Evolutionary conservation across 75 land plant genomes (phyloP), one percentile per base, ranked within the genome.

Genomic region (Isoetes taiwanensis): DNA sequence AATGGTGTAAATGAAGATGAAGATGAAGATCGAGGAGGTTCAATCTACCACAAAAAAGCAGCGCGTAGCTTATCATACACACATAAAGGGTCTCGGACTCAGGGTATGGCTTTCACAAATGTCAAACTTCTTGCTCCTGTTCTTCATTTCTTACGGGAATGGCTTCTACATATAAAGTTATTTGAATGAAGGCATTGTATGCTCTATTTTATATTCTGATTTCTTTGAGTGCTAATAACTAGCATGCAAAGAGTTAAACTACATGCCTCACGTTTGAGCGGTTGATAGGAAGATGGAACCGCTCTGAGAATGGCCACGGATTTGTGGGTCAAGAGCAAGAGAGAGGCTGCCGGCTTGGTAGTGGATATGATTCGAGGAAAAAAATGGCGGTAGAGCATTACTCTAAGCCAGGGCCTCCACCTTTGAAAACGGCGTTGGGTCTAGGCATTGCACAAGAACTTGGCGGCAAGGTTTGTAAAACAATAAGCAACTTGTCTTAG

Each of bases 391-490:
- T 2, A 69, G 88, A n/a, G 97, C 97, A 1, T 73, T 91, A 16
- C 75, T 91, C 4, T 69, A 86, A 19, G 97, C 97, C 43, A 94
- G 97, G 0, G 80, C 94, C 21, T 94, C 97, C 2, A 87, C 91
- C 28, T 85, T 94, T 41, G 97, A 91, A 91, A 72, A 91, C 97
- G 28, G 97, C 97, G 0, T 56, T 91, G 23, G 94, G 88, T 5
- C 85, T 91, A 41, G 97, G 97, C 17, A 79, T 91, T 25, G 76
- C 89, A 33, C 97, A 86, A 68, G 97, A 91, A 38, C 97, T 91
- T 26, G 97, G 97, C 23, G 86, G 88, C 72, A 90, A 90, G 97
- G 97, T 83, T n/a, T n/a, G n/a, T n/a, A n/a, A n/a, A n/a, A n/a
- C n/a, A n/a, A n/a, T n/a, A n/a, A n/a, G n/a, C n/a, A n/a, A n/a